Percentiles rank a stretch among this genome's conserved stretches.
Evolutionary conservation across 1,139 yeast species (phyloP).

Genomic region (Pichia norvegensis): DNA sequence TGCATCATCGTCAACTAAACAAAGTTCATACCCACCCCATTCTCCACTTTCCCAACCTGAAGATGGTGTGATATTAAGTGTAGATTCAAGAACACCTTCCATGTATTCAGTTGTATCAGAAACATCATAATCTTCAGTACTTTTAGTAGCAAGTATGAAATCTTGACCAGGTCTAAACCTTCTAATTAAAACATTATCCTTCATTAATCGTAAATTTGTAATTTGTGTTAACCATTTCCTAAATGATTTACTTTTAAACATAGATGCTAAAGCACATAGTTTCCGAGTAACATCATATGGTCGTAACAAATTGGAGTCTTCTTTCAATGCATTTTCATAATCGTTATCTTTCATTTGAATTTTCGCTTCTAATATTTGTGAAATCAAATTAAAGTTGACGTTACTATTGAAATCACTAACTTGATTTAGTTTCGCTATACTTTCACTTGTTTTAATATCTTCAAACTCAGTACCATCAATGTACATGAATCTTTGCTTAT

Average conservation of each 20-base stretch:
- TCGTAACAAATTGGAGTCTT: constrained; percentile 15
- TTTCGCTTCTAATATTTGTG: constrained; percentile 12
- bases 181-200: constrained; percentile 66
- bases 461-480: constrained; percentile 51
- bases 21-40: constrained; percentile 87
- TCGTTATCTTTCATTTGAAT: neutral
- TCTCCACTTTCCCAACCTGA: constrained; percentile 83
- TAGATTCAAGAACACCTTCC: constrained; percentile 57
- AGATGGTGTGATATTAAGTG: constrained; percentile 71
- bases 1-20: constrained; percentile 59
- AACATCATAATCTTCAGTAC: constrained; percentile 37
- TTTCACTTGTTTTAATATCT: constrained; percentile 26
- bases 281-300: constrained; percentile 20
- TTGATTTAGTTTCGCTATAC: constrained; percentile 30
- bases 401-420: constrained; percentile 30
- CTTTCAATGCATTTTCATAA: constrained; percentile 7
- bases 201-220: constrained; percentile 57
- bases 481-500: constrained; percentile 80
- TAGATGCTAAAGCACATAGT: constrained; percentile 47
- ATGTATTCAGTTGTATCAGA: constrained; percentile 29
- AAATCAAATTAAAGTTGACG: constrained; percentile 25
- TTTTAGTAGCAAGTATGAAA: constrained; percentile 80
- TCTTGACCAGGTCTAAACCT: constrained; percentile 94
- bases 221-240: constrained; percentile 60
- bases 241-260: constrained; percentile 56